These are phyloP conservation scores for Amorphotheca resinae DNA, from an alignment of 495 filamentous ascomycete genomes.

Conservation along the genomic window DNA sequence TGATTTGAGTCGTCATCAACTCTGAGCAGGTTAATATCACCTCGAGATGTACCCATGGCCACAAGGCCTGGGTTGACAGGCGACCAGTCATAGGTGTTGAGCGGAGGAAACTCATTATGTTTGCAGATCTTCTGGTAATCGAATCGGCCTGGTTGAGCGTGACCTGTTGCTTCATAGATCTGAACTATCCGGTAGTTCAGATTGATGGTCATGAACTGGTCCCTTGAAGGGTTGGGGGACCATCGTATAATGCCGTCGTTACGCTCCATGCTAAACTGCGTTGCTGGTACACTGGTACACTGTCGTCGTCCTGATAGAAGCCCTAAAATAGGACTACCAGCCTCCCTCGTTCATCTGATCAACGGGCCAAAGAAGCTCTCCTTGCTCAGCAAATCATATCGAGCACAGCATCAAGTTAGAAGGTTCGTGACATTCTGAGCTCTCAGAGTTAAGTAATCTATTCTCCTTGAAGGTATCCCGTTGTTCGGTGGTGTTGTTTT, in stretches of 20 bases:
- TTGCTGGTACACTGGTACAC: background rate
- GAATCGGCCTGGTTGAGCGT: slow-evolving; percentile 40
- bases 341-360: background rate
- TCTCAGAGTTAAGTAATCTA: too few species aligned
- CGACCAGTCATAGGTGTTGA: slow-evolving; percentile 95
- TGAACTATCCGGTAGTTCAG: slow-evolving; percentile 66
- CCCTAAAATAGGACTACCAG: background rate
- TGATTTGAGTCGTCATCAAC: slow-evolving; percentile 54
- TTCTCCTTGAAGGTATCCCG: too few species aligned
- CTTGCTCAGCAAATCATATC: background rate
- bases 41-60: slow-evolving; percentile 72
- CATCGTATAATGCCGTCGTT: slow-evolving; percentile 60
- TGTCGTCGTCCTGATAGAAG: background rate
- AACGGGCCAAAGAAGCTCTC: background rate
- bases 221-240: slow-evolving; percentile 62
- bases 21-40: slow-evolving; percentile 70
- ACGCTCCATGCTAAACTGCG: slow-evolving; percentile 30
- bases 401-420: background rate
- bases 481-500: too few species aligned
- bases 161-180: slow-evolving; percentile 58
- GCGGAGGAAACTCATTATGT: slow-evolving; percentile 67
- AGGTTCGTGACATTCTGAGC: too few species aligned
- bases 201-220: slow-evolving; percentile 74
- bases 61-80: slow-evolving; percentile 54
- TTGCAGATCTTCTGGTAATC: slow-evolving; percentile 57